Evolutionary conservation across 2,329 filamentous ascomycete species (phyloP), one percentile per base, ranked within the genome.

Genomic region (Lecanicillium sp.): DNA sequence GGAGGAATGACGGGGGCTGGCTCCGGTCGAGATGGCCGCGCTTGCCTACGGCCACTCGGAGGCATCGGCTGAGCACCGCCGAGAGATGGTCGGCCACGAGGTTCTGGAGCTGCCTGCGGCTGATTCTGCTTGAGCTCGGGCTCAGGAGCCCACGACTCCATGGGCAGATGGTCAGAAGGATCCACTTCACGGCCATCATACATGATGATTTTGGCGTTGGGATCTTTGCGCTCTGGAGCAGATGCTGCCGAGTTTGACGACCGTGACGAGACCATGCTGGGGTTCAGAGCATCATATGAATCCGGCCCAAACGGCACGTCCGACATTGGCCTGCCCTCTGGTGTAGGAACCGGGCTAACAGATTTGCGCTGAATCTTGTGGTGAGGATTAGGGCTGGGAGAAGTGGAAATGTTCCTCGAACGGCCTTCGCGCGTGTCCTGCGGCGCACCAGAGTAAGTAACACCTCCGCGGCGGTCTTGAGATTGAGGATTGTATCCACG

Each of bases 101-200:
- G 40, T 36, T 63, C 55, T 39, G 51, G 44, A 2, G 54, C 48
- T 14, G 52, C 43, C 35, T 54, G 45, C 31, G 47, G 53, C 18
- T 50, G 43, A 3, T 41, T 44, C 20, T 54, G 45, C 43, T 60
- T 59, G 2, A 72, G 70, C 48, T 85, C 80, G 0, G 83, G 83
- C 51, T 88, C 83, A 0, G 83, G 83, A 2, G 83, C 83, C 83
- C 83, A 88, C 2, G 77, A 77, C 40, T 85, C 78, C 54, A 86
- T 75, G 0, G 85, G 85, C 12, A 89, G 67, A 53, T 89, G 84
- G 56, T 90, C 85, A 1, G 83, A 86, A 1, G 85, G 85, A 52
- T 90, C 85, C 40, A 90, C 73, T 50, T 87, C 81, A 40, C 81
- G 72, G 6, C 85, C 85, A 53, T 87, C 83, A 45, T 83, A 72